Conservation (phyloP, 1,284 basidiomycete species). For the Ustilago tritici region DNA sequence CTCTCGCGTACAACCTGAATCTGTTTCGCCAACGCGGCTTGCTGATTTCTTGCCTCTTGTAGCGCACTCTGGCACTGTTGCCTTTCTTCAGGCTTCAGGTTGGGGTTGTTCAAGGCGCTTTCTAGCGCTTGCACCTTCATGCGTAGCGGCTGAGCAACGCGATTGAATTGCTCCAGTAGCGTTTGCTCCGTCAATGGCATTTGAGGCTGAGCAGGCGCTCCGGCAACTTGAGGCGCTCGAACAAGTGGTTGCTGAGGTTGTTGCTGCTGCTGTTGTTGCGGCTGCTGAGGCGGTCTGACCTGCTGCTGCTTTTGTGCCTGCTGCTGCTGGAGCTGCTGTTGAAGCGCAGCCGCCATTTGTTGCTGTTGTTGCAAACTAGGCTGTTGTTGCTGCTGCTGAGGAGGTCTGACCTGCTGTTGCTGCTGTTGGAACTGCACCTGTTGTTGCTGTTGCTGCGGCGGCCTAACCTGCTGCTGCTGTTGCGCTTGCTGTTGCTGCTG, state of each 20-base stretch:
- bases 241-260: constrained; percentile 21
- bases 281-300: constrained; percentile 11
- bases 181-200: constrained; percentile 56
- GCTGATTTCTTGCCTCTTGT: constrained; percentile 57
- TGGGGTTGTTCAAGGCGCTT: constrained; percentile 48
- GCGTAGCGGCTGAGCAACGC: constrained; percentile 55
- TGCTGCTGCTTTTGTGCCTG: constrained; percentile 25
- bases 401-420: constrained; percentile 20
- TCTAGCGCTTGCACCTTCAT: constrained; percentile 58
- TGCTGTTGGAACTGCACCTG: constrained; percentile 9
- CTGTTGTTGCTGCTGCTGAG: constrained; percentile 31
- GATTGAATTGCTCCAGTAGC: constrained; percentile 61
- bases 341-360: constrained; percentile 34
- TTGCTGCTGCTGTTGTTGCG: constrained; percentile 25
- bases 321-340: constrained; percentile 30
- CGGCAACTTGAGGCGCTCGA: constrained; percentile 20
- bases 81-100: constrained; percentile 57
- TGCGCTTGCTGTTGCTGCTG: constrained; percentile 29
- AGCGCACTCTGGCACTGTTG: constrained; percentile 58
- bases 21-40: constrained; percentile 59
- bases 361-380: constrained; percentile 43
- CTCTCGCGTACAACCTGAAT: constrained; percentile 58
- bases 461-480: constrained; percentile 25
- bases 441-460: constrained; percentile 24
- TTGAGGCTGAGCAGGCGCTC: constrained; percentile 31